Evolutionary conservation across 2,329 filamentous ascomycete species (phyloP).

Genomic region (Sordariomycetes sp.): DNA sequence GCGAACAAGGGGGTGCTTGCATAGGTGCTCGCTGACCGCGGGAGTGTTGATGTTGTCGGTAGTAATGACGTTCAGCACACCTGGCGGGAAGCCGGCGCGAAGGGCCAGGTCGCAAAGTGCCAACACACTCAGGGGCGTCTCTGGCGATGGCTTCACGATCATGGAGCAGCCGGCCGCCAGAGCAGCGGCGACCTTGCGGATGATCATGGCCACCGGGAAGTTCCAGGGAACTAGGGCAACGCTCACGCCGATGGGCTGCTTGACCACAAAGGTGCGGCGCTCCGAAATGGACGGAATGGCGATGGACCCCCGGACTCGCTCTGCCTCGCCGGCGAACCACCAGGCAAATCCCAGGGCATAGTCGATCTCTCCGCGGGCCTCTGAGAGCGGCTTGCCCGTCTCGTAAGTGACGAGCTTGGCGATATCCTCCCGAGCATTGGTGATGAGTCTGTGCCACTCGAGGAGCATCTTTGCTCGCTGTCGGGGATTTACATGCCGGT

Average conservation of each 20-base stretch:
- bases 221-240: slow-evolving; percentile 35
- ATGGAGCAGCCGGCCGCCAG: slow-evolving; percentile 67
- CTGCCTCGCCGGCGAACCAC: slow-evolving; percentile 42
- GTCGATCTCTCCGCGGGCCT: slow-evolving; percentile 40
- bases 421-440: slow-evolving; percentile 20
- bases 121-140: slow-evolving; percentile 26
- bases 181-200: slow-evolving; percentile 33
- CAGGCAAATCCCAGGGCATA: slow-evolving; percentile 38
- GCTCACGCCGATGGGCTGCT: slow-evolving; percentile 20
- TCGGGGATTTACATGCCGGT: background rate
- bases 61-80: slow-evolving; percentile 32
- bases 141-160: slow-evolving; percentile 59
- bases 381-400: slow-evolving; percentile 42
- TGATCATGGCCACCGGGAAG: slow-evolving; percentile 40
- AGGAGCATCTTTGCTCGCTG: slow-evolving; percentile 11
- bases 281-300: slow-evolving; percentile 46
- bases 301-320: slow-evolving; percentile 41
- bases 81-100: slow-evolving; percentile 52
- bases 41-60: background rate
- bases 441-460: slow-evolving; percentile 22
- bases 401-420: slow-evolving; percentile 28
- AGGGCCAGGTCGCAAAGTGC: slow-evolving; percentile 50
- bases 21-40: slow-evolving; percentile 9
- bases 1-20: slow-evolving; percentile 14
- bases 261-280: slow-evolving; percentile 56